phyloP scores from a whole-genome alignment of 352 stramenopile species.

The Globisporangium camurandrum region DNA sequence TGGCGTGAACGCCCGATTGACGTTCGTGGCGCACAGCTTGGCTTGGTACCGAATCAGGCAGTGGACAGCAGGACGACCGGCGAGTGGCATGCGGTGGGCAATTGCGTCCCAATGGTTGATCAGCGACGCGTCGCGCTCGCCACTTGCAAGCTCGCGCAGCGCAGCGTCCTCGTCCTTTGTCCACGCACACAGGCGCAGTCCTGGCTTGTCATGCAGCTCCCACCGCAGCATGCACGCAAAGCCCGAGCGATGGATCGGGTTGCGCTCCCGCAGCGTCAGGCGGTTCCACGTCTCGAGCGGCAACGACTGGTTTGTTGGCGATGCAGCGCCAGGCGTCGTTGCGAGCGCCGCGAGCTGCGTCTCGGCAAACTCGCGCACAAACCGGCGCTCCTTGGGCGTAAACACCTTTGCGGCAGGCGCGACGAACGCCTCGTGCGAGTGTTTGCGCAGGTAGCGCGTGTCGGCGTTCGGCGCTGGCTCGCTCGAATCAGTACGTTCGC shows the following conservation, averaged over 20 bases:
- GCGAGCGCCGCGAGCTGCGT: slow-evolving; percentile 12
- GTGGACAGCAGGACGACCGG: slow-evolving; percentile 37
- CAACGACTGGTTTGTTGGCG: slow-evolving; percentile 9
- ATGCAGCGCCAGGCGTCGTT: slow-evolving; percentile 6
- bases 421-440: slow-evolving; percentile 55
- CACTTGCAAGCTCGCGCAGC: slow-evolving; percentile 29
- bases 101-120: slow-evolving; percentile 50
- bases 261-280: slow-evolving; percentile 21
- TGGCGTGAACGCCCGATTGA: slow-evolving; percentile 33
- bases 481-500: slow-evolving; percentile 6
- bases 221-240: slow-evolving; percentile 74
- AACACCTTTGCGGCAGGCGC: slow-evolving; percentile 41
- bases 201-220: slow-evolving; percentile 57
- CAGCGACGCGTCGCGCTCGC: slow-evolving; percentile 24
- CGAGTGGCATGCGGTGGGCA: slow-evolving; percentile 32
- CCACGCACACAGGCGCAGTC: slow-evolving; percentile 39
- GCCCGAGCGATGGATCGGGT: slow-evolving; percentile 42
- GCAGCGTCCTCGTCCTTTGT: slow-evolving; percentile 45
- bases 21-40: slow-evolving; percentile 32
- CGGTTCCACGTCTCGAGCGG: slow-evolving; percentile 44
- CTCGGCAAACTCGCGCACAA: slow-evolving; percentile 41
- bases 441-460: slow-evolving; percentile 33
- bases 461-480: slow-evolving; percentile 49
- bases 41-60: slow-evolving; percentile 54
- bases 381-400: slow-evolving; percentile 44